Evolutionary conservation across 495 filamentous ascomycete genomes (phyloP).

Genomic region (Parathielavia hyrcaniae): DNA sequence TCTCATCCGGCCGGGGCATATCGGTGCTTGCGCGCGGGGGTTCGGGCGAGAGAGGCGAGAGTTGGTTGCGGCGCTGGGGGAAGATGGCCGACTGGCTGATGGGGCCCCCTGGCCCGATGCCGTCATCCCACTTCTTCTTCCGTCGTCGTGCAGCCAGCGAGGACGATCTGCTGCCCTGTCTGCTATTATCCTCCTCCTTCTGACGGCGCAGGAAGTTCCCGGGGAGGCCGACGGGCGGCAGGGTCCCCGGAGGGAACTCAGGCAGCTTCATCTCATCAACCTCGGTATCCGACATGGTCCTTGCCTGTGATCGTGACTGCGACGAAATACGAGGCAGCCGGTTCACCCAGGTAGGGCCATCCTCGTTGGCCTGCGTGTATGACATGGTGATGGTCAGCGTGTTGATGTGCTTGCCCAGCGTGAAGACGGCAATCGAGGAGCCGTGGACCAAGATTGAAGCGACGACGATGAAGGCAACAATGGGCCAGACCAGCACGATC

Average conservation of each 20-base stretch:
- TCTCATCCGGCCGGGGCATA: conserved; percentile 25
- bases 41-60: conserved; percentile 29
- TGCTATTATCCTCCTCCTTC: conserved; percentile 65
- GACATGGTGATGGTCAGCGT: conserved; percentile 93
- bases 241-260: conserved; percentile 66
- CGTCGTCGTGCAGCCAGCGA: conserved; percentile 56
- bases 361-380: conserved; percentile 83
- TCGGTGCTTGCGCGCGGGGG: conserved; percentile 10
- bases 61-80: conserved; percentile 54
- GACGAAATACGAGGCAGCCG: conserved; percentile 86
- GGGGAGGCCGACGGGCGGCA: conserved; percentile 68
- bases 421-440: conserved; percentile 97
- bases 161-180: conserved; percentile 49
- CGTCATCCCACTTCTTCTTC: conserved; percentile 63
- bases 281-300: conserved; percentile 53
- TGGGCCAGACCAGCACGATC: conserved; percentile 86
- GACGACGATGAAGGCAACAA: conserved; percentile 90
- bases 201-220: conserved; percentile 78
- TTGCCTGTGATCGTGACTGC: conserved; percentile 77
- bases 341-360: conserved; percentile 90
- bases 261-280: conserved; percentile 51
- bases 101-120: conserved; percentile 75
- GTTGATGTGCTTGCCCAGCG: conserved; percentile 96
- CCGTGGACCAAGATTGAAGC: conserved; percentile 93
- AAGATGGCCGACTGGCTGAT: conserved; percentile 86